These are phyloP conservation scores for Sextonia rubra DNA, from an alignment of 164 flowering plant genomes.

Conservation along the genomic window DNA sequence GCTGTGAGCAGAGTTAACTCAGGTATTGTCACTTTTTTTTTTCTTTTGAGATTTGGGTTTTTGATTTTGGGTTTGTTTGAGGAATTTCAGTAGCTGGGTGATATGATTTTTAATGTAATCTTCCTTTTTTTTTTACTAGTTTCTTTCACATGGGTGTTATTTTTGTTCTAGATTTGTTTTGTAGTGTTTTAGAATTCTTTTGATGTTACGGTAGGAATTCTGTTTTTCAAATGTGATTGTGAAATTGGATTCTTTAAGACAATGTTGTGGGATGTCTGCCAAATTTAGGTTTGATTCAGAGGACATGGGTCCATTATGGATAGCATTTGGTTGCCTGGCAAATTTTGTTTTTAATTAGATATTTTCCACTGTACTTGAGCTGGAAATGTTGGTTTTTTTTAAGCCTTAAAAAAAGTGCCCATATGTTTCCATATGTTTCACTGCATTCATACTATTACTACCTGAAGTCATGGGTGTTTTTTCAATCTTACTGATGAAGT, in stretches of 20 bases:
- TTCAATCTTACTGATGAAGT: no score
- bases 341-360: neutral
- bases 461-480: no score
- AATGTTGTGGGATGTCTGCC: neutral
- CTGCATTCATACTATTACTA: no score
- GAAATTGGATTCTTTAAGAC: neutral
- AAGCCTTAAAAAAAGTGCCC: no score
- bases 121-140: neutral
- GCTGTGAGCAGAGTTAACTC: constrained; percentile 20
- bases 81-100: neutral
- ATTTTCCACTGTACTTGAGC: no score
- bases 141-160: neutral
- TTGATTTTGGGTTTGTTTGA: neutral
- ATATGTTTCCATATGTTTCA: no score
- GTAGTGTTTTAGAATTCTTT: neutral
- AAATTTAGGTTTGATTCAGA: neutral
- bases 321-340: neutral
- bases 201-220: neutral
- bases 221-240: neutral
- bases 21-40: constrained; percentile 10
- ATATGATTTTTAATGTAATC: neutral
- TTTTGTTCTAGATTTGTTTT: neutral
- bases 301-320: neutral
- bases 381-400: no score
- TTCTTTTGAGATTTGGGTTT: neutral